These are phyloP conservation scores for Tetraselmis striata DNA, from an alignment of 139 green algal genomes.

Conservation along the genomic window DNA sequence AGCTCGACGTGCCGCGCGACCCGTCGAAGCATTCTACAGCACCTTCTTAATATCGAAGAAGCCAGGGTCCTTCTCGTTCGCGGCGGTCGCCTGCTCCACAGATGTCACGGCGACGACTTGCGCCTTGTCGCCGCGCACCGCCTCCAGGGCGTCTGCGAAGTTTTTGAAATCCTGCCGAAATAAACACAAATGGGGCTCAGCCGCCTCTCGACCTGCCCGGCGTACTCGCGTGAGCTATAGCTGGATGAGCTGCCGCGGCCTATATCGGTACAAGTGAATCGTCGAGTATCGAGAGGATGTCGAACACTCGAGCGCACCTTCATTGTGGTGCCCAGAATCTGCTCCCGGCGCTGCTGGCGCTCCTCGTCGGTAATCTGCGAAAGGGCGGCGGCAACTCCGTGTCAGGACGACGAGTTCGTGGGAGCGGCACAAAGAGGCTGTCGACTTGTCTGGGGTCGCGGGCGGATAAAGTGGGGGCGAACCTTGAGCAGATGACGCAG, in stretches of 20 bases:
- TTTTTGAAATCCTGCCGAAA: constrained; percentile 29
- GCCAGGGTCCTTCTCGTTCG: constrained; percentile 53
- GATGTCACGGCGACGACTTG: constrained; percentile 79
- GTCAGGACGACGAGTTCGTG: not conserved
- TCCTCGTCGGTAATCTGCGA: too few relatives aligned
- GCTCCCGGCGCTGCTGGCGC: constrained; percentile 80
- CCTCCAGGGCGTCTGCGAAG: constrained; percentile 69
- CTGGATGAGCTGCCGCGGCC: too few relatives aligned
- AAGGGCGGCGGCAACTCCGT: not conserved
- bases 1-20: too few relatives aligned
- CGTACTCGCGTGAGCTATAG: too few relatives aligned
- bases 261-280: too few relatives aligned
- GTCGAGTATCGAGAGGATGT: too few relatives aligned
- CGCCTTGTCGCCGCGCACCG: constrained; percentile 45
- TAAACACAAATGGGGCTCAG: constrained; percentile 1
- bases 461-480: too few relatives aligned
- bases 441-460: too few relatives aligned
- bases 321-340: constrained; percentile 73
- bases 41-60: constrained; percentile 67
- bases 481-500: constrained; percentile 88
- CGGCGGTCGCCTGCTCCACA: constrained; percentile 54
- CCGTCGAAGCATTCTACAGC: too few relatives aligned
- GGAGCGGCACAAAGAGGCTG: too few relatives aligned
- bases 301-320: too few relatives aligned
- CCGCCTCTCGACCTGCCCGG: too few relatives aligned